Evolutionary conservation across 2,329 filamentous ascomycete species (phyloP), one percentile per base, ranked within the genome.

Genomic region (Emmonsiellopsis sp.): DNA sequence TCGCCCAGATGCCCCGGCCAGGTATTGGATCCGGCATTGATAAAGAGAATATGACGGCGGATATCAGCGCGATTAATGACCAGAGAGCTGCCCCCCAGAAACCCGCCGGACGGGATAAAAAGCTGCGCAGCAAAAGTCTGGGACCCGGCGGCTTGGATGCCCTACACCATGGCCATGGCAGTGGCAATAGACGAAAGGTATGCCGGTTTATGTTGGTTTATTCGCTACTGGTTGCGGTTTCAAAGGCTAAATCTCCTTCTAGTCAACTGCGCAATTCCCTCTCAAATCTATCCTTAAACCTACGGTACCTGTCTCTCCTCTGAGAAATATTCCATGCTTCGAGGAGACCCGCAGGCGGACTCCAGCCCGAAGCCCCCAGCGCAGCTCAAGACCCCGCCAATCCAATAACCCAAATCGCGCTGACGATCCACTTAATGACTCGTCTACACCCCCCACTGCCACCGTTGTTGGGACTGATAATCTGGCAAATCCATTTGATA

Each of bases 101-200:
- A 20, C 58, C 51, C 11, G 79, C 62, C 8, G 66, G 60, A 34
- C 67, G 66, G 50, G 71, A 72, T 40, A 79, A 78, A 73, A 92
- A 90, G 73, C 87, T 86, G 55, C 84, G 93, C 60, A 96, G 92
- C 73, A 97, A 96, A 76, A 97, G 92, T 72, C 85, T 98, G 61
- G 93, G 93, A 2, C 92, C 93, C 13, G 93, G 92, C 50, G 90
- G 91, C 30, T 73, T 95, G 45, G 90, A 94, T 75, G 85, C 86
- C 54, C 77, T 94, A 53, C 90, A 86, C 68, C 80, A 85, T 64
- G 81, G 80, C 44, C 80, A 85, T 40, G 47, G 34, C 9, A 81
- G 78, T 64, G 88, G 87, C 35, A 94, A 95, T 68, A 78, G 87
- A 62, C 82, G 87, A 69, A 87, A 89, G 74, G 89, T 93, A 79